Conservation (phyloP, 129 eudicot genomes). For the Deinandra increscens region DNA sequence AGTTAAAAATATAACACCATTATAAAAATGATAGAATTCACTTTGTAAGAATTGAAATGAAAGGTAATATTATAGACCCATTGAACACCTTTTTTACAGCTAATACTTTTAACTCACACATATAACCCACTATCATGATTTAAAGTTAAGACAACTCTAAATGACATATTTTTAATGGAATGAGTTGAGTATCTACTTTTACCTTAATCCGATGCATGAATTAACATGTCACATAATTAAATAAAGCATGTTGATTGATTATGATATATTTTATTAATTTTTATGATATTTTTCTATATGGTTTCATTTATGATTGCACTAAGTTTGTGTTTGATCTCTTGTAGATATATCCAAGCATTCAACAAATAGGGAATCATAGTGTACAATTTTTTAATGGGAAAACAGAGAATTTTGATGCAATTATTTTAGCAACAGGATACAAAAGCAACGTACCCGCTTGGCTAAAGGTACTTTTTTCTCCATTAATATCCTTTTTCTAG, state of each 20-base stretch:
- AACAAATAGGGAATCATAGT: conserved; percentile 37
- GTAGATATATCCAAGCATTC: conserved; percentile 63
- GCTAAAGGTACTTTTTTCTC: conserved; percentile 70
- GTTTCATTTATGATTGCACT: background rate
- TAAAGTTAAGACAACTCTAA: background rate
- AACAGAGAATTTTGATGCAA: conserved; percentile 74
- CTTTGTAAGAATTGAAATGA: background rate
- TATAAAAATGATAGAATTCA: background rate
- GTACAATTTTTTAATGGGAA: conserved; percentile 74
- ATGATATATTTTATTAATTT: background rate
- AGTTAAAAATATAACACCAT: background rate
- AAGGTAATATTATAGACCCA: background rate
- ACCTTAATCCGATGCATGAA: background rate
- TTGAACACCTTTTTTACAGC: background rate
- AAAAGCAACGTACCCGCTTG: conserved; percentile 96
- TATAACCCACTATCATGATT: background rate
- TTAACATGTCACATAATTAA: background rate
- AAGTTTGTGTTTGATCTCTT: conserved; percentile 6
- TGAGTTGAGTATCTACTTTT: background rate
- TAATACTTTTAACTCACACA: background rate
- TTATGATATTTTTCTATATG: background rate
- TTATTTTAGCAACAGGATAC: conserved; percentile 95
- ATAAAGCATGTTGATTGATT: background rate
- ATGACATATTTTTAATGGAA: background rate
- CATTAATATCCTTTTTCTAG: conserved; percentile 1